Conservation (phyloP, 2,329 filamentous ascomycete species). For the Colletotrichum sp. region DNA sequence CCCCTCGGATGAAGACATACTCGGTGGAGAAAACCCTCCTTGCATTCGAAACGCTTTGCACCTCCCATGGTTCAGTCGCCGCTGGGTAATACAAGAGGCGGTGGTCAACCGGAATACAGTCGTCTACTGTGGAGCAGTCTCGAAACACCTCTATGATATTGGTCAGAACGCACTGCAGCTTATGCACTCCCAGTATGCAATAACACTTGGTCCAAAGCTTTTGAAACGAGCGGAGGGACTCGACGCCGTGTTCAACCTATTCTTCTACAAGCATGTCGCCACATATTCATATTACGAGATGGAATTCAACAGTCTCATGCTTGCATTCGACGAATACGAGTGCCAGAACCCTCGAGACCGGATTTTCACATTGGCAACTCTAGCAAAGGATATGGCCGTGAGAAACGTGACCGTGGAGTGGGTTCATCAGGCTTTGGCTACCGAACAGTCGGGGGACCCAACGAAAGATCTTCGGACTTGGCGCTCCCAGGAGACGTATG, state of each 20-base stretch:
- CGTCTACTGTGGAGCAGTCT: not conserved
- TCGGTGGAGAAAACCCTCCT: fast-evolving
- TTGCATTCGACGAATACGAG: not conserved
- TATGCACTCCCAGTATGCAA: not conserved
- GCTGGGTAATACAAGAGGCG: not conserved
- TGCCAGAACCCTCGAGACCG: not conserved
- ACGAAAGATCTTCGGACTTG: not conserved
- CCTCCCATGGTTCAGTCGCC: not conserved
- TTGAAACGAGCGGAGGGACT: not conserved
- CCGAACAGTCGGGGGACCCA: not conserved
- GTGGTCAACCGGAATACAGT: not conserved
- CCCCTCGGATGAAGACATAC: not conserved
- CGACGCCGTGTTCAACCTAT: not conserved
- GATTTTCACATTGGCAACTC: not conserved
- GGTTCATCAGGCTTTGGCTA: not conserved
- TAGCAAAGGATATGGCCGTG: not conserved
- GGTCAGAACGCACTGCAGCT: not conserved
- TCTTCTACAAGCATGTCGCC: not conserved
- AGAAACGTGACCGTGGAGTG: not conserved
- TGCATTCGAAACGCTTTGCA: not conserved
- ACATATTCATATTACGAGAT: not conserved
- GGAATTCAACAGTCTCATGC: not conserved
- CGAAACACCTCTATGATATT: not conserved
- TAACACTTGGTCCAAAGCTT: not conserved
- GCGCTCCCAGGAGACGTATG: not conserved